Evolutionary conservation across 2,329 filamentous ascomycete genomes (phyloP).

Genomic region (Fusarium keratoplasticum): DNA sequence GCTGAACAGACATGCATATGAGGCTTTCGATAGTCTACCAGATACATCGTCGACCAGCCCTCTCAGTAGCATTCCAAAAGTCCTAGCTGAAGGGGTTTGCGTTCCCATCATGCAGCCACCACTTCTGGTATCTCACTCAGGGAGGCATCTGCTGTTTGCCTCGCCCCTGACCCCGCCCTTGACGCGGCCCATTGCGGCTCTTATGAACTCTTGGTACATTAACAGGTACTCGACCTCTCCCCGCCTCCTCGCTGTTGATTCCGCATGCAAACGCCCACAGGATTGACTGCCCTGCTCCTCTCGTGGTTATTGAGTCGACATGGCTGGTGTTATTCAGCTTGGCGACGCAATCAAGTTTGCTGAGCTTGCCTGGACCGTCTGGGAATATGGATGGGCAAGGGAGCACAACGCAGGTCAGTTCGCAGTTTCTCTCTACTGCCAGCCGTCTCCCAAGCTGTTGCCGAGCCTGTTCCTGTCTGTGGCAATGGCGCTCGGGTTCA

Average conservation of each 20-base stretch:
- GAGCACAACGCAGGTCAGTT: neutral
- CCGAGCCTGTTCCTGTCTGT: no score
- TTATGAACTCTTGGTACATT: neutral
- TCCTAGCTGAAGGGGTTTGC: neutral
- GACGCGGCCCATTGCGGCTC: neutral
- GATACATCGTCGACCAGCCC: neutral
- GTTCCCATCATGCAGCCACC: neutral
- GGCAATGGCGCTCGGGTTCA: neutral
- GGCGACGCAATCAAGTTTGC: neutral
- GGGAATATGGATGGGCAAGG: neutral
- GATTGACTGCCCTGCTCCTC: neutral
- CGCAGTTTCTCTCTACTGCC: neutral
- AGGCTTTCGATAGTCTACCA: neutral
- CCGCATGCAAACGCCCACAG: neutral
- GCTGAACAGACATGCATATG: neutral
- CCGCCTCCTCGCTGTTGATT: neutral
- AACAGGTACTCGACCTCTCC: neutral
- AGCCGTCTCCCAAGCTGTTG: neutral
- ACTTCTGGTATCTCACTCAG: neutral
- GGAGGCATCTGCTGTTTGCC: neutral
- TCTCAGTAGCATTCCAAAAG: neutral
- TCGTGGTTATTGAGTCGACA: neutral
- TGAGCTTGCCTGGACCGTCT: neutral
- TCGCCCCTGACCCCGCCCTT: neutral
- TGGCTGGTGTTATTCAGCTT: neutral